Evolutionary conservation across 768 basidiomycete genomes (phyloP).

Genomic region (Lentinus brumalis): DNA sequence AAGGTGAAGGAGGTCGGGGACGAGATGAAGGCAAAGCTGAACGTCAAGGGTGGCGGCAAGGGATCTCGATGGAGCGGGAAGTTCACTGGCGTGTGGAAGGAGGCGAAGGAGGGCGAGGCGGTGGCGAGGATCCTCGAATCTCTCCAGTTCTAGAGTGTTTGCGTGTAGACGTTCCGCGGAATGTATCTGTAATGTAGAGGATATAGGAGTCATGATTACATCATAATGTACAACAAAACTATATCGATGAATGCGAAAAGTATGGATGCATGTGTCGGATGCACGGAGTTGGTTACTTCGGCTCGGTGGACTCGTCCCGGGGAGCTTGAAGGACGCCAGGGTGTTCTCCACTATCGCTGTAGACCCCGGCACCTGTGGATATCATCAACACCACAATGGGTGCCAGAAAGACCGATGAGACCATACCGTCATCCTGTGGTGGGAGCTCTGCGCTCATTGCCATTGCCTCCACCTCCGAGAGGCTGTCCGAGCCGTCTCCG

Average conservation of each 20-base stretch:
- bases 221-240: constrained; percentile 13
- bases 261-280: not conserved
- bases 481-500: constrained; percentile 28
- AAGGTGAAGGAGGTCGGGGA: constrained; percentile 62
- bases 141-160: constrained; percentile 6
- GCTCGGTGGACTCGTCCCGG: not conserved
- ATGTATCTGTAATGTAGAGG: not conserved
- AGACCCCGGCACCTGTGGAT: constrained; percentile 7
- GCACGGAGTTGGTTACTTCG: not conserved
- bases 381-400: not conserved
- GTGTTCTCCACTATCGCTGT: constrained; percentile 8
- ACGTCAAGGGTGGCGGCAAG: constrained; percentile 78
- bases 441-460: constrained; percentile 15
- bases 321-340: constrained; percentile 10
- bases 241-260: not conserved
- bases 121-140: constrained; percentile 42
- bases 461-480: constrained; percentile 22
- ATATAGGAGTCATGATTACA: constrained; percentile 19
- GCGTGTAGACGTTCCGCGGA: too few species aligned
- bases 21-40: constrained; percentile 54
- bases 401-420: not conserved
- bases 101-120: constrained; percentile 41
- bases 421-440: constrained; percentile 10
- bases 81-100: constrained; percentile 64
- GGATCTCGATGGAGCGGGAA: constrained; percentile 79